Evolutionary conservation across 2,329 filamentous ascomycete species (phyloP), one percentile per base, ranked within the genome.

Genomic region (Trichophyton benhamiae): DNA sequence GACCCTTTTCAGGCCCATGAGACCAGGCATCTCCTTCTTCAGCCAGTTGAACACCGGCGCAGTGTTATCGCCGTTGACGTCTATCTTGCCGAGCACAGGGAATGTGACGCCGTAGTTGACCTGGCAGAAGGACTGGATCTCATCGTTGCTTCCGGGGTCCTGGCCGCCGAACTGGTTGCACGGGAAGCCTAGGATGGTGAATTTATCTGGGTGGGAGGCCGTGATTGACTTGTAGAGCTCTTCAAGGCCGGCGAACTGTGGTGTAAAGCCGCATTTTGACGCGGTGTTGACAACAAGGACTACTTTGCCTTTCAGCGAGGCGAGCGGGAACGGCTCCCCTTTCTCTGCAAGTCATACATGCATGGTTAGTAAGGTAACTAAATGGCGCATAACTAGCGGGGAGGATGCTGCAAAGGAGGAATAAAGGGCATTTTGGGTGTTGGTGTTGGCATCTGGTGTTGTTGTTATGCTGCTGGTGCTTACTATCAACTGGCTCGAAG

Each of bases 251-350:
- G 83, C 86, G 77, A 94, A 96, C 78, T 99, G 94, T 11, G 91
- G 91, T 2, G 94, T 97, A 84, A 97, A 97, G 75, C 94, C 92
- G 81, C 94, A 99, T 80, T 97, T 96, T 75, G 89, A 95, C 68
- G 94, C 94, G 1, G 92, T 96, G 84, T 99, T 99, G 78, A 99
- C 91, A 70, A 96, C 82, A 64, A 99, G 87, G 69, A 97, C 84
- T 68, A 97, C 92, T 77, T 97, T 97, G 82, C 87, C 89, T 75
- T 89, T 85, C 78, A 90, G 88, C 64, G 86, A 76, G 67, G 78
- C 72, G 66, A 97, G 81, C 63, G 85, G 79, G 72, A 87, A 87
- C 67, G 87, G 82, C 61, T 83, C 72, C 74, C 90, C 91, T 74
- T 85, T 87, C 73, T 91, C 87, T 90, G 71, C 58, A 66, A 60